phyloP scores from a whole-genome alignment of 192 early-diverging fungal species.

The Coemansia sp. region DNA sequence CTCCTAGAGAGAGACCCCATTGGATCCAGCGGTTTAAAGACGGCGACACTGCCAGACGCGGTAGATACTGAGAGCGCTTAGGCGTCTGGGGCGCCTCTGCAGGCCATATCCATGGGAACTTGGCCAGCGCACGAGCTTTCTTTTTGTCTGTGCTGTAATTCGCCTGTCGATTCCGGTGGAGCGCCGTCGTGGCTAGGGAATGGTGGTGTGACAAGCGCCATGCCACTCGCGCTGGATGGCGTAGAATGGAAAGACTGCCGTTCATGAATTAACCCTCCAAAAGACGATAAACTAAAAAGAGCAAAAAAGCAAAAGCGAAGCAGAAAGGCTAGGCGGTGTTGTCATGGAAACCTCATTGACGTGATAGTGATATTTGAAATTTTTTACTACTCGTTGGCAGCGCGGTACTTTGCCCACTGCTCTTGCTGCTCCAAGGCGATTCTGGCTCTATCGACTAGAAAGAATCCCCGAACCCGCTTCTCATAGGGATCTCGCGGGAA shows the following conservation, averaged over 20 bases:
- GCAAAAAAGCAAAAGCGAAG: neutral
- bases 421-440: constrained; percentile 26
- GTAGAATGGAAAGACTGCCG: constrained; percentile 1
- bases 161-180: constrained; percentile 2
- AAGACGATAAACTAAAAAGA: neutral
- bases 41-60: neutral
- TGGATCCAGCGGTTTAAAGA: neutral
- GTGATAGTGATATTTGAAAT: neutral
- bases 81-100: constrained; percentile 6
- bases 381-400: constrained; percentile 8
- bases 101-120: constrained; percentile 39
- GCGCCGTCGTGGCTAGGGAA: neutral
- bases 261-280: neutral
- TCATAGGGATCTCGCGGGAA: constrained; percentile 62
- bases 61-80: neutral
- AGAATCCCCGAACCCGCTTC: constrained; percentile 68
- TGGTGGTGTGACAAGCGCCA: neutral
- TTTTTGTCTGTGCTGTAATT: neutral
- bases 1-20: neutral
- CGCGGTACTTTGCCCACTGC: constrained; percentile 39
- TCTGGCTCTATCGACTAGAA: constrained; percentile 57
- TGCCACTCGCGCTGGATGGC: neutral
- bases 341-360: neutral
- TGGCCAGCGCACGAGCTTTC: constrained; percentile 16
- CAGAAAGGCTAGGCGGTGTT: neutral